Conservation (phyloP, 192 early-diverging fungal species). For the Coemansia sp. region DNA sequence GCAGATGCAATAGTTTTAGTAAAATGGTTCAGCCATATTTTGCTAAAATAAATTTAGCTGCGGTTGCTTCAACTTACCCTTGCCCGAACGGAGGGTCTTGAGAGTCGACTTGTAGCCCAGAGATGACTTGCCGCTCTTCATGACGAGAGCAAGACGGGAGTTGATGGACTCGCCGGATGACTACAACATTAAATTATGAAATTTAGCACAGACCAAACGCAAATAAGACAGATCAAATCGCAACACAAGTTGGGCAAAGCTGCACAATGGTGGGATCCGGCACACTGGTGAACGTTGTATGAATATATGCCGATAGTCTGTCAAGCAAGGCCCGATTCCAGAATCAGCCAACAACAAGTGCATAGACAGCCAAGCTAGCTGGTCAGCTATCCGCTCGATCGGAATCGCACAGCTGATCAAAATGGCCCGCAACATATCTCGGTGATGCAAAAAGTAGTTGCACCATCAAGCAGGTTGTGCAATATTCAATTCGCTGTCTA, state of each 20-base stretch:
- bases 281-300: not conserved
- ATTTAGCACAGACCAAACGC: not conserved
- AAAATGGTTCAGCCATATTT: not conserved
- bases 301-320: not conserved
- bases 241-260: not conserved
- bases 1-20: not conserved
- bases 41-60: not conserved
- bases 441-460: not conserved
- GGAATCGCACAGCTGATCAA: too few species aligned
- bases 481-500: not conserved
- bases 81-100: conserved; percentile 95
- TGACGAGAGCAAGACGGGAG: conserved; percentile 96
- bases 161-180: conserved; percentile 94
- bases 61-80: conserved; percentile 50
- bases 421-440: not conserved
- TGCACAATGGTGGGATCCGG: not conserved
- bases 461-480: not conserved
- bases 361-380: not conserved
- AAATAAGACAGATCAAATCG: not conserved
- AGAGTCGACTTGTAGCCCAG: conserved; percentile 99
- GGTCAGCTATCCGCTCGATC: not conserved
- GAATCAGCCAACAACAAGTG: not conserved
- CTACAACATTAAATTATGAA: conserved; percentile 55
- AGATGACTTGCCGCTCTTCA: conserved; percentile 98
- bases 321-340: not conserved